Evolutionary conservation across 257 asterid genomes (phyloP).

Genomic region (Scutellaria barbata): DNA sequence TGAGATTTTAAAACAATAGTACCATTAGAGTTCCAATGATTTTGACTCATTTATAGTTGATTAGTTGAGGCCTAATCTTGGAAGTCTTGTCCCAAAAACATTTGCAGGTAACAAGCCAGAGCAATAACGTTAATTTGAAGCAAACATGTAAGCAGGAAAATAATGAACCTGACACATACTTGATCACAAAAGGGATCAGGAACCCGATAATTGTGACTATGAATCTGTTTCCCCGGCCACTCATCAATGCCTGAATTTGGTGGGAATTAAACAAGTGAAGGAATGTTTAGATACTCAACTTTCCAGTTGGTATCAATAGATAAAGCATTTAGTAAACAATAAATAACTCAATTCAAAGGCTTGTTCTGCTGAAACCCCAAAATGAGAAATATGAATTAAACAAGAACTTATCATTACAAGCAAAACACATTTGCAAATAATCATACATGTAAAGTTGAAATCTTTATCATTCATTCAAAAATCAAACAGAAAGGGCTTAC

Average conservation of each 20-base stretch:
- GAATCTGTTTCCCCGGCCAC: constrained; percentile 97
- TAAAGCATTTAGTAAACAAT: constrained; percentile 9
- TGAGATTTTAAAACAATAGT: too few relatives aligned
- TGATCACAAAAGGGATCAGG: constrained; percentile 82
- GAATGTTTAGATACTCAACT: neutral
- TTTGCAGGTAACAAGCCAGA: constrained; percentile 3
- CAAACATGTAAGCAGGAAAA: constrained; percentile 27
- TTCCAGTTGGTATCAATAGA: constrained; percentile 2
- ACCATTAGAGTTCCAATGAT: too few relatives aligned
- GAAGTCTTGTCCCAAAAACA: neutral
- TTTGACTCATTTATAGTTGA: too few relatives aligned
- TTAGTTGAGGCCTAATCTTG: neutral
- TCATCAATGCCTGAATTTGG: constrained; percentile 66
- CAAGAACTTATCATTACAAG: neutral
- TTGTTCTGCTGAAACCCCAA: neutral
- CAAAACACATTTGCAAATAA: neutral
- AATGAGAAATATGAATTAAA: neutral
- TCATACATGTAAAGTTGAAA: constrained; percentile 4
- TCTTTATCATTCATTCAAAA: neutral
- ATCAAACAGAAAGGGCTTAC: constrained; percentile 37
- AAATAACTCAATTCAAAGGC: neutral
- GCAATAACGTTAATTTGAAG: neutral
- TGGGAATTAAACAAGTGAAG: neutral
- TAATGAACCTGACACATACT: constrained; percentile 62
- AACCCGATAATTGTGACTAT: constrained; percentile 92